Percentiles rank a stretch among this genome's conserved stretches.
phyloP scores from a whole-genome alignment of 2,329 filamentous ascomycete genomes.

The Aspergillus uvarum region DNA sequence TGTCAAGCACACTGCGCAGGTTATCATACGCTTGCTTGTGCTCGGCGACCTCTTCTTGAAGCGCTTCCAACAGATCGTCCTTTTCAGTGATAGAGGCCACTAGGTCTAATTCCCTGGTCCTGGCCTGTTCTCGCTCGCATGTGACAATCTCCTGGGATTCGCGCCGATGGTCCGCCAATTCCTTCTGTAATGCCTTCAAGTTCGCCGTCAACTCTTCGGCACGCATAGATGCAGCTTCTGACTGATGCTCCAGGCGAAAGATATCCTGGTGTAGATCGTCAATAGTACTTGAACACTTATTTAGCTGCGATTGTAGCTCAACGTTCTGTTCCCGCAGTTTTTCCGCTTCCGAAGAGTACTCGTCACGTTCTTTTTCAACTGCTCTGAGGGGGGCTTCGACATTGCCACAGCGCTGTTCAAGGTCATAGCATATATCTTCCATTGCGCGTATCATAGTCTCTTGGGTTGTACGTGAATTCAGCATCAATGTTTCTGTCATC shows the following conservation, averaged over 20 bases:
- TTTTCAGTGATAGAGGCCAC: constrained; percentile 45
- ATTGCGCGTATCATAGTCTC: constrained; percentile 52
- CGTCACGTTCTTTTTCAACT: constrained; percentile 36
- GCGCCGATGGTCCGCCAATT: constrained; percentile 39
- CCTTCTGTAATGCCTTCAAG: constrained; percentile 32
- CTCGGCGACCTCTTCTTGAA: constrained; percentile 36
- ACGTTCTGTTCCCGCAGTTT: constrained; percentile 35
- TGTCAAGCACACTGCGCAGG: constrained; percentile 22
- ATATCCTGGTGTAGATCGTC: constrained; percentile 44
- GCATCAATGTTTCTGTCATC: constrained; percentile 47
- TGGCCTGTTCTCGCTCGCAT: constrained; percentile 29
- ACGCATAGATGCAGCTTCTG: constrained; percentile 40
- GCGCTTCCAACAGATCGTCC: constrained; percentile 46
- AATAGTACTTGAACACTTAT: constrained; percentile 37
- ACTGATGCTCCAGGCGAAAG: constrained; percentile 35
- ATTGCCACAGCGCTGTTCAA: constrained; percentile 57
- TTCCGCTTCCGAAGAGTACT: constrained; percentile 37
- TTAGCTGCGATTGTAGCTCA: constrained; percentile 38
- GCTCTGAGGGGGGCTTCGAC: constrained; percentile 55
- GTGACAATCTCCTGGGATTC: constrained; percentile 32
- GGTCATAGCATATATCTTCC: constrained; percentile 54
- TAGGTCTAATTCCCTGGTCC: constrained; percentile 44
- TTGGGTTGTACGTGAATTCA: constrained; percentile 45
- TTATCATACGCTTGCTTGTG: constrained; percentile 24
- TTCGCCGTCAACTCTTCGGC: constrained; percentile 37